Evolutionary conservation across 805 yeast species (phyloP), one percentile per base, ranked within the genome.

Genomic region (Cyberlindnera xylosilytica): DNA sequence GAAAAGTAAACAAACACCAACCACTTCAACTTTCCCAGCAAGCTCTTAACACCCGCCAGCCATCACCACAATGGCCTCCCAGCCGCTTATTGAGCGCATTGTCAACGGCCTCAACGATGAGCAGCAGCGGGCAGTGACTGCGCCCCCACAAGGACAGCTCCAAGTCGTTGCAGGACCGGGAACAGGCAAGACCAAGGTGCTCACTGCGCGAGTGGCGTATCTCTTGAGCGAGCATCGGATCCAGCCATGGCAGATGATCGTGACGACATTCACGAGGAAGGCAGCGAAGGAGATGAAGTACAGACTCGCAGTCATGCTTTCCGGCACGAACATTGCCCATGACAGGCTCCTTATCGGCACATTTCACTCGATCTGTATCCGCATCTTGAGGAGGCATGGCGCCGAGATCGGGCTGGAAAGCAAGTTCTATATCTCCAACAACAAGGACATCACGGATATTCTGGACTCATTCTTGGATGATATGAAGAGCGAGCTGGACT

Each of bases 191-290:
- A 91, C 99, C 2, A 81, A 80, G 58, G 91, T 93, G 2, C 62
- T 91, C 22, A 81, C 87, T 0, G 73, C 88, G 1, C 68, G 97
- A 34, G 93, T 90, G 9, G 90, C 90, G 0, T 76, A 80, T 53
- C 65, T 90, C 22, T 51, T 90, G 7, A 45, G 76, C 3, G 60
- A 72, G 8, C 69, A 74, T 27, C 62, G 70, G 2, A 61, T 86
- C 1, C 66, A 69, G 1, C 90, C 97, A 0, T 67, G 70, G 26
- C 65, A 74, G 36, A 73, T 93, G 16, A 74, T 91, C 1, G 93
- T 90, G 17, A 87, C 97, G 6, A 90, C 98, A 0, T 91, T 91
- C 66, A 91, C 98, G 11, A 86, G 87, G 53, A 87, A 85, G 54
- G 98, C 99, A 0, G 95, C 97, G 2, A 74, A 70, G 39, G 98